Evolutionary conservation across 192 early-diverging fungal genomes (phyloP).

Genomic region (Coemansia sp.): DNA sequence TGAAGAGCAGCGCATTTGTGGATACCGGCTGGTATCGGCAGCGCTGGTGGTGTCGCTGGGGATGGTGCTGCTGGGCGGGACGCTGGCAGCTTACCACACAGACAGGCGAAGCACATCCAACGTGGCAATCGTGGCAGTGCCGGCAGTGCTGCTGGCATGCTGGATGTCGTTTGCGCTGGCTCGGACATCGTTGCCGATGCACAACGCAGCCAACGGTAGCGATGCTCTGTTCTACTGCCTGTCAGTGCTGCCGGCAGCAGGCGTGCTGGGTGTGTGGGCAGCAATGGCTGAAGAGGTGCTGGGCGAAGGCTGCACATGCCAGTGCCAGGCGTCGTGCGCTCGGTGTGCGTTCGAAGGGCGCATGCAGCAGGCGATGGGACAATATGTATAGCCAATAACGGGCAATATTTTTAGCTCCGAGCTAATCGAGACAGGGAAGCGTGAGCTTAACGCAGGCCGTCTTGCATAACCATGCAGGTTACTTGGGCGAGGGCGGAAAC

Average conservation of each 20-base stretch:
- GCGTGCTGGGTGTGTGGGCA: slow-evolving; percentile 29
- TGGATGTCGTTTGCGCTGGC: slow-evolving; percentile 47
- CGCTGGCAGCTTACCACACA: slow-evolving; percentile 42
- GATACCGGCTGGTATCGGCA: slow-evolving; percentile 44
- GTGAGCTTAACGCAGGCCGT: no score
- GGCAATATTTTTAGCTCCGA: not conserved
- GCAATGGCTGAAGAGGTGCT: slow-evolving; percentile 18
- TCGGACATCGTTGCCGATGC: slow-evolving; percentile 37
- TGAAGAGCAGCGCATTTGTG: slow-evolving; percentile 36
- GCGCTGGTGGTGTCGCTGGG: slow-evolving; percentile 34
- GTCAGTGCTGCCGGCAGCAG: slow-evolving; percentile 36
- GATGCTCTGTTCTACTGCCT: slow-evolving; percentile 53
- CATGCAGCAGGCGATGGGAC: slow-evolving; percentile 4
- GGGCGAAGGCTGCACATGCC: slow-evolving; percentile 8
- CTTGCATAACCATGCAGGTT: slow-evolving; percentile 22
- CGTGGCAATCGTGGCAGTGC: slow-evolving; percentile 21
- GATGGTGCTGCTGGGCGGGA: slow-evolving; percentile 22
- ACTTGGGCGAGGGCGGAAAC: not conserved
- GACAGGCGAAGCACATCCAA: slow-evolving; percentile 8
- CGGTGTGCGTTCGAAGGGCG: slow-evolving; percentile 1
- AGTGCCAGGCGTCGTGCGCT: slow-evolving; percentile 1
- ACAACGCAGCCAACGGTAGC: slow-evolving; percentile 37
- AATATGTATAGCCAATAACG: not conserved
- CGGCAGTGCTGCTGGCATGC: slow-evolving; percentile 24
- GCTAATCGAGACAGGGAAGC: not conserved